These are phyloP conservation scores for Skeletonema marinoi DNA, from an alignment of 108 stramenopile species.

Conservation along the genomic window DNA sequence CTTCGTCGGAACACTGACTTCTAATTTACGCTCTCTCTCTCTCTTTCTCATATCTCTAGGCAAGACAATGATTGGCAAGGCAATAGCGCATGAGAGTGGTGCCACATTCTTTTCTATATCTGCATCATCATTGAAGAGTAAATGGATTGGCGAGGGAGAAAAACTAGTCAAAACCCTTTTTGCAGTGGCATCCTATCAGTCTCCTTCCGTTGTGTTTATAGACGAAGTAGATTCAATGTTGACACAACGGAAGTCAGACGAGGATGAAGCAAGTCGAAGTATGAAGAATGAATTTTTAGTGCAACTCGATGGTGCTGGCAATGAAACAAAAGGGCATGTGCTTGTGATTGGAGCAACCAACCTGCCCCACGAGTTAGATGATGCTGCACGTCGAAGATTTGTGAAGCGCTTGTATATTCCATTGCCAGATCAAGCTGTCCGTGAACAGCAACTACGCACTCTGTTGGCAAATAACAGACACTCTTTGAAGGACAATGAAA, in stretches of 20 bases:
- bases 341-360: slow-evolving; percentile 98
- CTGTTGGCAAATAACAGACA: slow-evolving; percentile 88
- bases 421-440: slow-evolving; percentile 81
- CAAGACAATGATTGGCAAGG: slow-evolving; percentile 98
- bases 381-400: slow-evolving; percentile 96
- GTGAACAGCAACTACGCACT: slow-evolving; percentile 71
- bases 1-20: no score
- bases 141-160: slow-evolving; percentile 99
- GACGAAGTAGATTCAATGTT: slow-evolving; percentile 97
- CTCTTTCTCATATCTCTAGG: no score
- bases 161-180: slow-evolving; percentile 96
- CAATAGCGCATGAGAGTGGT: slow-evolving; percentile 95
- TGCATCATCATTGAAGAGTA: slow-evolving; percentile 95
- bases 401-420: slow-evolving; percentile 94
- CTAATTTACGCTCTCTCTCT: no score
- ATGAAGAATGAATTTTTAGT: slow-evolving; percentile 96
- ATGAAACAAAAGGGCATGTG: slow-evolving; percentile 79
- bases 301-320: slow-evolving; percentile 91
- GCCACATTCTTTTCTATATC: slow-evolving; percentile 99
- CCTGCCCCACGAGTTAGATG: slow-evolving; percentile 97
- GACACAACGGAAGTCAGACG: slow-evolving; percentile 87
- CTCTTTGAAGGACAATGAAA: slow-evolving; percentile 60
- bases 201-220: slow-evolving; percentile 94
- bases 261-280: slow-evolving; percentile 92
- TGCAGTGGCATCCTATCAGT: slow-evolving; percentile 90